Base-by-base conservation (phyloP, 257 asterid genomes). In the Nicotiana paniculata region DNA sequence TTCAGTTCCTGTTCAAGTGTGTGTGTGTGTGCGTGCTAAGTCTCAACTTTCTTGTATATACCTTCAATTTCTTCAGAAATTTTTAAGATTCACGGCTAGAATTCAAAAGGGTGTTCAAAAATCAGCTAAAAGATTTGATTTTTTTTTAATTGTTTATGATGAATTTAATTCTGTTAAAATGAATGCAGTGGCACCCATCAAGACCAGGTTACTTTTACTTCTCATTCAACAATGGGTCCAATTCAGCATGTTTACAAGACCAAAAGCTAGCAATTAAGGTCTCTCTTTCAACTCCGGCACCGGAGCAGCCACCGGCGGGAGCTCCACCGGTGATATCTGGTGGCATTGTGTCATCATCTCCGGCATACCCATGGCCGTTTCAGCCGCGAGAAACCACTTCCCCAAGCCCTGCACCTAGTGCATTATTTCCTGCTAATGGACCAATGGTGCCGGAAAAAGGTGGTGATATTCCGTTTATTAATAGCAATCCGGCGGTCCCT, bases 401-500 rank as follows among this genome's bases (percentile, higher is more conserved):
- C 10, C 97, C 99, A 46, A 78, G 95, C 70, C 97, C 96, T 83
- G 88, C 98, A 30, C 96, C 97, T 0, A 87, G 83, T 85, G 80
- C 78, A 66, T 57, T 88, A n/a, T 28, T 75, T 61, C 75, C 89
- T 15, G 91, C 93, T 39, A 75, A 82, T 67, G 80, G 94, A 66
- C 93, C 96, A 2, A 66, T 80, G 88, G 83, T 84, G 75, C 90
- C 91, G 61, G 95, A 86, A 18, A 88, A 57, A 83, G 90, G 90
- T 69, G 88, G 83, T 54, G 97, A 92, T 7, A 84, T 90, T 48
- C 97, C 99, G 4, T 93, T 96, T 57, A 96, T 96, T 83, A 92
- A 89, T 75, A 96, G 99, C 84, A 96, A 90, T 67, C 99, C 99
- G 30, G 98, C 97, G 28, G 98, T 94, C 83, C 99, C 99, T 39